phyloP scores from a whole-genome alignment of 2,329 filamentous ascomycete genomes.

The Gnomoniopsis smithogilvyi region DNA sequence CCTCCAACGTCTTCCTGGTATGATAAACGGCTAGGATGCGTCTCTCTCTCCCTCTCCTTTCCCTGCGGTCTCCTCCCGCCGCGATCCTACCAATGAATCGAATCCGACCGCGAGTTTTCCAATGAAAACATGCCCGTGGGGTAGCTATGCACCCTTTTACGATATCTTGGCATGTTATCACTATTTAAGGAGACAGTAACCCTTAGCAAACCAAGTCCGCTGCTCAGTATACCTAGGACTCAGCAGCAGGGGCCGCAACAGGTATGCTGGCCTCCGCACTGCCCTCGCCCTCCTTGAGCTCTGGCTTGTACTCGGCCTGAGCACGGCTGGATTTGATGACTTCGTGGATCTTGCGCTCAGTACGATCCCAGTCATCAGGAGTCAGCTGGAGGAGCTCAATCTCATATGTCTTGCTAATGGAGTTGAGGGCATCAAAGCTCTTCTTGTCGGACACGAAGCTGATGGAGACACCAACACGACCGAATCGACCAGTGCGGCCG shows the following conservation, averaged over 20 bases:
- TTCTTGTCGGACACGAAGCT: conserved; percentile 87
- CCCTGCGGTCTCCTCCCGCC: not conserved
- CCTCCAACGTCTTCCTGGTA: not conserved
- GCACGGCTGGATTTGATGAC: conserved; percentile 72
- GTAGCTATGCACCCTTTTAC: no score
- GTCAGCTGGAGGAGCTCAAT: conserved; percentile 80
- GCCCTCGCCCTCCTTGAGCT: conserved; percentile 16
- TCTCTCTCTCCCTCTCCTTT: not conserved
- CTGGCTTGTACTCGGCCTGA: conserved; percentile 49
- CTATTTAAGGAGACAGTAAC: no score
- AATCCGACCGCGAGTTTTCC: no score
- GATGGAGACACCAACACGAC: conserved; percentile 92
- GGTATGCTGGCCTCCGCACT: not conserved
- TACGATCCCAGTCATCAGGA: conserved; percentile 85
- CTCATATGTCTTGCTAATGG: conserved; percentile 77
- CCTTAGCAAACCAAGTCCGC: not conserved
- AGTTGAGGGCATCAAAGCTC: conserved; percentile 74
- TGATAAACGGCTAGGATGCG: not conserved
- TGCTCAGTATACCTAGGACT: conserved; percentile 3
- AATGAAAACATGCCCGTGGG: no score
- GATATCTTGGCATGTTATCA: no score
- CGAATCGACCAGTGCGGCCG: conserved; percentile 93
- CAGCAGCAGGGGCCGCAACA: not conserved
- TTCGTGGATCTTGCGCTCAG: conserved; percentile 77
- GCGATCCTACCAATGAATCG: no score